Base-by-base conservation (phyloP, 2,329 filamentous ascomycete species). In the Aspergillus sp. region DNA sequence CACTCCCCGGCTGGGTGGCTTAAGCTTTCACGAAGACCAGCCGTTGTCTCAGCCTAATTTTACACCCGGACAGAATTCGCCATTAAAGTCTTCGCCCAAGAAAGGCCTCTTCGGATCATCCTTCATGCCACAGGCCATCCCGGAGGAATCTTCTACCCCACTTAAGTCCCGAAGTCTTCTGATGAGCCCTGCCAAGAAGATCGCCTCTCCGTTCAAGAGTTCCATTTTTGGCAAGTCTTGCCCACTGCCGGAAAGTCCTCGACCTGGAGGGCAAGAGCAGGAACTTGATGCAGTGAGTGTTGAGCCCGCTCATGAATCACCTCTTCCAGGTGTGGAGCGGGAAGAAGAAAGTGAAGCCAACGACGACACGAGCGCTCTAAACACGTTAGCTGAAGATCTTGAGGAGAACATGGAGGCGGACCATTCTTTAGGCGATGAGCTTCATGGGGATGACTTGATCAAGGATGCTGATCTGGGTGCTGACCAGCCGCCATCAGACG, bases 141-240 rank as follows among this genome's bases (percentile, higher is more conserved):
- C 64, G 4, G 70, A 72, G 49, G 56, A 66, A 16, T 63, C 63
- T 2, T 62, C 68, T 1, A 67, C 72, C 1, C 70, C 71, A 2
- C 64, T 72, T 10, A 74, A 71, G 44, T 40, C 46, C 10, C 61
- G 20, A 58, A 68, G 49, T 10, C 57, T 76, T 5, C 63, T 78
- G 14, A 69, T 74, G 55, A 76, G 73, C 45, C 76, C 76, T 6
- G 75, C 76, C 2, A 74, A 75, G 54, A 71, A 73, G 45, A 65
- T 73, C 20, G 61, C 64, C 7, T 73, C 73, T 4, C 71, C 75
- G 0, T 70, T 71, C 49, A 76, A 75, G 46, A 62, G 56, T 29
- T 65, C 64, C 13, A 47, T 66, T 2, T 55, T 60, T 10, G 56
- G 57, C 1, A 50, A 50, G 42, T 47, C 54, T 14, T 17, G 17